Base-by-base conservation (phyloP, 129 eudicot species). In the Arctium minus region DNA sequence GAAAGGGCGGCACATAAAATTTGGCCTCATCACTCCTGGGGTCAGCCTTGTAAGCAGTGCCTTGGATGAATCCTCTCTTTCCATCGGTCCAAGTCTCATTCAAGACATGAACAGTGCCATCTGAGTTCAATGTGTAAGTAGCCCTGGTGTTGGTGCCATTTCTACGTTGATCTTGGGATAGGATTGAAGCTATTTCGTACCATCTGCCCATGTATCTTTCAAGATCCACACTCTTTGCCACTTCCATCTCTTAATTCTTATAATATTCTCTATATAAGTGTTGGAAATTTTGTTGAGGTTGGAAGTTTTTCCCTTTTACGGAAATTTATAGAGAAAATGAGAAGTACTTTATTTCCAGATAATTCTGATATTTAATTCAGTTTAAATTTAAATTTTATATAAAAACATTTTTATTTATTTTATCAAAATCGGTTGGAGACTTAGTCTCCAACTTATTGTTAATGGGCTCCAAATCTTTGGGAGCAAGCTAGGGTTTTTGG, bases 101-200 rank as follows among this genome's bases (percentile, higher is more conserved):
- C 78, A 94, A 72, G 3, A 94, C 98, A 77, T 89, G 81, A 1
- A 94, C 88, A 5, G 91, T 89, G 1, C 94, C 98, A 80, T 91
- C 98, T 0, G 74, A 83, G 27, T 85, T 92, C 48, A 92, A 33
- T 36, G 81, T 92, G 93, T 94, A 94, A 0, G 94, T 94, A 10
- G 98, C 98, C 79, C 98, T 85, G 0, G 98, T 94, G 79, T 92
- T 86, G 10, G 39, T 81, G 15, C 97, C 97, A 38, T 79, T 81
- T 46, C 83, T 92, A 11, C 97, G 98, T 72, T 94, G 98, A 73
- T 79, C 75, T 15, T 87, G 46, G 5, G 97, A 91, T 5, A 93
- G 97, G 70, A 92, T 85, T 22, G 97, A 92, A n/a, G 97, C 97
- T 3, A 94, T 92, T 81, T 94, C 98, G 68, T 92, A 94, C 98